Evolutionary conservation across 2,329 filamentous ascomycete species (phyloP).

Genomic region (Cytospora piceicola): DNA sequence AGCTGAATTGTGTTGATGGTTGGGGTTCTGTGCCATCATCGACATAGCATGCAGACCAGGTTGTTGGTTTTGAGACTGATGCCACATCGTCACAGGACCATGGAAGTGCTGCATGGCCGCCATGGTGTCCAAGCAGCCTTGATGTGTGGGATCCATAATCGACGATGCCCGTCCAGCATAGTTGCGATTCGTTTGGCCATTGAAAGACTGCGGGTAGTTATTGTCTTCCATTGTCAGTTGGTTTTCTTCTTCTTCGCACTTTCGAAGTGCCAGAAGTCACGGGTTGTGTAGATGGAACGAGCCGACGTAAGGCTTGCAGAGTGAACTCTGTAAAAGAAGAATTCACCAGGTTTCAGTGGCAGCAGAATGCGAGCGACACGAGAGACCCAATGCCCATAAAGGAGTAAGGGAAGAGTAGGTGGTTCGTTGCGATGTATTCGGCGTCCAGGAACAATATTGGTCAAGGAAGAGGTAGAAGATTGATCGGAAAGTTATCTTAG

Average conservation of each 20-base stretch:
- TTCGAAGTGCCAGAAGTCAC: background rate
- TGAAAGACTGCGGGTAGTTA: conserved; percentile 25
- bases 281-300: background rate
- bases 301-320: background rate
- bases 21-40: conserved; percentile 25
- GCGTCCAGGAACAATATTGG: background rate
- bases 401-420: conserved; percentile 12
- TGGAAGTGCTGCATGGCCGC: conserved; percentile 27
- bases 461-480: background rate
- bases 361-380: conserved; percentile 1
- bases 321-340: background rate
- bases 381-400: conserved; percentile 6
- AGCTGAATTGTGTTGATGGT: conserved; percentile 22
- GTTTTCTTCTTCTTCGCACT: no score
- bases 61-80: conserved; percentile 20
- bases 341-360: background rate
- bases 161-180: conserved; percentile 18
- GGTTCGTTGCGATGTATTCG: conserved; percentile 2
- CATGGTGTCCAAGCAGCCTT: conserved; percentile 25
- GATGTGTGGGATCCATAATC: conserved; percentile 17
- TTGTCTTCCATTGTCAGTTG: conserved; percentile 25
- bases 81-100: conserved; percentile 26
- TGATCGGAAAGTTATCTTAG: background rate
- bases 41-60: conserved; percentile 23
- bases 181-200: conserved; percentile 24